phyloP scores from a whole-genome alignment of 805 yeast genomes.

The Saccharomycopsis babjevae region DNA sequence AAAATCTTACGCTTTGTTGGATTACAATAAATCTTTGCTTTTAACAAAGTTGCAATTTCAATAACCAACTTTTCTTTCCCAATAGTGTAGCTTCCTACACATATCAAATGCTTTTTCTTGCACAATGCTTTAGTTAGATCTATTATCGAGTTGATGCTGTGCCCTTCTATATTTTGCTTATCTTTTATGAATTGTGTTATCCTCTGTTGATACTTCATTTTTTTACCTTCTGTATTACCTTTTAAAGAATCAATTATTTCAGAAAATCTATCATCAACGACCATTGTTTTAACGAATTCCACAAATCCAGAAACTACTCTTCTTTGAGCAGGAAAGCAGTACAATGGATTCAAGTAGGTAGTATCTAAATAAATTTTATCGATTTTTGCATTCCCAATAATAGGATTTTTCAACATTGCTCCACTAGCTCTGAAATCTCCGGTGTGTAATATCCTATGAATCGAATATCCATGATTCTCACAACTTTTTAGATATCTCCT shows the following conservation, averaged over 20 bases:
- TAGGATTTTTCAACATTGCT: slow-evolving; percentile 34
- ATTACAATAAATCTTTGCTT: slow-evolving; percentile 46
- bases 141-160: not conserved
- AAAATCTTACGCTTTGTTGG: slow-evolving; percentile 38
- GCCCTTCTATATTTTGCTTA: not conserved
- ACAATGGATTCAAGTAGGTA: slow-evolving; percentile 69
- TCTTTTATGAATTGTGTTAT: not conserved
- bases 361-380: slow-evolving; percentile 79
- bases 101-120: slow-evolving; percentile 36
- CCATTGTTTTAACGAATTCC: slow-evolving; percentile 32
- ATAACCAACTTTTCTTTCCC: slow-evolving; percentile 87
- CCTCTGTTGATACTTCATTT: not conserved
- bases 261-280: not conserved
- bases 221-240: not conserved
- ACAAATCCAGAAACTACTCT: slow-evolving; percentile 54
- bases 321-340: slow-evolving; percentile 71
- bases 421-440: slow-evolving; percentile 82
- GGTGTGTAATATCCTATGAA: slow-evolving; percentile 54
- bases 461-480: slow-evolving; percentile 22
- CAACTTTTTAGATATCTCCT: slow-evolving; percentile 6
- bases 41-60: slow-evolving; percentile 41
- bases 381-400: slow-evolving; percentile 25
- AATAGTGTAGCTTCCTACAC: slow-evolving; percentile 83
- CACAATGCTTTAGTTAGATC: not conserved
- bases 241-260: not conserved